Evolutionary conservation across 495 filamentous ascomycete genomes (phyloP).

Genomic region (Xylaria telfairii): DNA sequence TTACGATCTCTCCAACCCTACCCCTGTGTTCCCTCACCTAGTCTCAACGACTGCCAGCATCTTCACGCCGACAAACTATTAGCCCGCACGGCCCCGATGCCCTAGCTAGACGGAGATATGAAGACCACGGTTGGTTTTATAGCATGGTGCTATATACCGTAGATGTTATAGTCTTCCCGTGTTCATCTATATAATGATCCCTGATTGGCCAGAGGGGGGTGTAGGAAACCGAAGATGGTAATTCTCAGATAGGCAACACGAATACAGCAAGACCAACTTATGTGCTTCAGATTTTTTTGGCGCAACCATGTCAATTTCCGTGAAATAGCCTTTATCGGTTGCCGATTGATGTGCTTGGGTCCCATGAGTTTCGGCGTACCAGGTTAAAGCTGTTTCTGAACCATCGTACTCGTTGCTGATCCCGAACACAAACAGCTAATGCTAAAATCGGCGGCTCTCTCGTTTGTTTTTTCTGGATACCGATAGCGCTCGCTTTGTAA

Average conservation of each 20-base stretch:
- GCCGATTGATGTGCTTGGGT: background rate
- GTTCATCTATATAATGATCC: background rate
- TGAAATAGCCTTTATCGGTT: background rate
- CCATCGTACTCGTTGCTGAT: slow-evolving; percentile 10
- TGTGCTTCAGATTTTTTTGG: background rate
- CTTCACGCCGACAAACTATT: slow-evolving; percentile 68
- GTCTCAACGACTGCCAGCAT: slow-evolving; percentile 60
- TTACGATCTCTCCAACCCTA: no score
- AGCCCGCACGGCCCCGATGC: slow-evolving; percentile 72
- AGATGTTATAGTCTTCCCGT: background rate
- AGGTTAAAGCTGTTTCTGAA: background rate
- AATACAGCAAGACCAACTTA: background rate
- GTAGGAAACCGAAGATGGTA: slow-evolving; percentile 12
- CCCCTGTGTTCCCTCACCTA: slow-evolving; percentile 66
- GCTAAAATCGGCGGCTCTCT: background rate
- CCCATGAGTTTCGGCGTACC: background rate
- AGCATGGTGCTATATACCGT: no score
- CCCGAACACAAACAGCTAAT: background rate
- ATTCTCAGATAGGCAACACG: background rate
- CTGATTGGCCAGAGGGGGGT: background rate
- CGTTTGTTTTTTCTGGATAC: background rate
- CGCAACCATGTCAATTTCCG: background rate
- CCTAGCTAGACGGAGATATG: slow-evolving; percentile 72
- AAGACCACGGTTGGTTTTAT: slow-evolving; percentile 42
- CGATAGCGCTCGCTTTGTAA: background rate